phyloP scores from a whole-genome alignment of 148 eudicot genomes.

The Hydrangea macrophylla region DNA sequence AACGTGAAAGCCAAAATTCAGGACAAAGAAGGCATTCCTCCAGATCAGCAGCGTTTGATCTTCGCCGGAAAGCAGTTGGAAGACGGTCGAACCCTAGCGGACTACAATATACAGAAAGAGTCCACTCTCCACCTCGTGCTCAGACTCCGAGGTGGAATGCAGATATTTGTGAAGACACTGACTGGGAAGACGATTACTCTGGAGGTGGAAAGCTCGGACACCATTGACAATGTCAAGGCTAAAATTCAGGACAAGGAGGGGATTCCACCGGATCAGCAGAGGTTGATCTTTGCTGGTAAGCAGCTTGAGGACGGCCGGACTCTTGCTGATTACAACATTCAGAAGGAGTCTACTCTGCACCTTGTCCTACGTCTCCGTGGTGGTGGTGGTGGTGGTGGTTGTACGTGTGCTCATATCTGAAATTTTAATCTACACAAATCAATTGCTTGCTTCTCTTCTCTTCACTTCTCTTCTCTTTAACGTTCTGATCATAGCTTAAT shows the following conservation, averaged over 20 bases:
- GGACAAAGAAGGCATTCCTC: constrained; percentile 12
- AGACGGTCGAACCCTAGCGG: constrained; percentile 1
- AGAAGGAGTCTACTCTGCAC: constrained; percentile 10
- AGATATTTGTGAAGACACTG: constrained; percentile 8
- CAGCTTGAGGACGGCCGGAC: constrained; percentile 9
- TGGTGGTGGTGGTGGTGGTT: no score
- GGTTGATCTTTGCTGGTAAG: constrained; percentile 8
- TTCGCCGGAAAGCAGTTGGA: constrained; percentile 2
- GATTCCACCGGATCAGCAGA: constrained; percentile 11
- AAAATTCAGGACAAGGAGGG: constrained; percentile 13
- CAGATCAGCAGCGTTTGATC: constrained; percentile 3
- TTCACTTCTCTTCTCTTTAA: no score
- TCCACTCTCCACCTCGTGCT: constrained; percentile 3
- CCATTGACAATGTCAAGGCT: constrained; percentile 7
- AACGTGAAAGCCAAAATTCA: constrained; percentile 2
- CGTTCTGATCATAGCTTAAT: no score
- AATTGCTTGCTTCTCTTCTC: no score
- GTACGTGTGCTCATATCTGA: no score
- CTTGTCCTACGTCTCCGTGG: constrained; percentile 9
- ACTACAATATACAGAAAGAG: constrained; percentile 9
- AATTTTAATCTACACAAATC: no score
- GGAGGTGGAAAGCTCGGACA: constrained; percentile 7
- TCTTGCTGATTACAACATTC: constrained; percentile 9
- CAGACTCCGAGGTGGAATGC: constrained; percentile 1
- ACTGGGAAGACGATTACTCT: constrained; percentile 10